phyloP scores from a whole-genome alignment of 75 land plant species.

The Sequoia sempervirens region DNA sequence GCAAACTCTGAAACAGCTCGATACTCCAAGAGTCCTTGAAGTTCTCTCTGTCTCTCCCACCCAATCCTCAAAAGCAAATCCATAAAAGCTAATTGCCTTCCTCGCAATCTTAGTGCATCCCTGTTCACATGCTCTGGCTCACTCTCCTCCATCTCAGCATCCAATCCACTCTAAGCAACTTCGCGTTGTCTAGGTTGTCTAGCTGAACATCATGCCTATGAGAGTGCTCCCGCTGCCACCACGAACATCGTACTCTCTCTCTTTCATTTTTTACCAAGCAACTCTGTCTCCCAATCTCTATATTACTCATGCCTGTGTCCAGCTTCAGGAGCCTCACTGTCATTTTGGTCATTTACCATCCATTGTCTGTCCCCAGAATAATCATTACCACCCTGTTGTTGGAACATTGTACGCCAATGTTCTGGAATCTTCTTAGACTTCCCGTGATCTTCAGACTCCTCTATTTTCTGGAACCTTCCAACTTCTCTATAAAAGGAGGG shows the following conservation, averaged over 20 bases:
- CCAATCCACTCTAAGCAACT: slow-evolving; percentile 21
- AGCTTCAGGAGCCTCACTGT: slow-evolving; percentile 10
- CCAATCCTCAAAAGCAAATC: slow-evolving; percentile 76
- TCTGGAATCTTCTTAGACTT: too few relatives aligned
- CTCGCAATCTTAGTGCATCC: too few relatives aligned
- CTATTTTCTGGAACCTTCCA: too few relatives aligned
- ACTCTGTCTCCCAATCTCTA: slow-evolving; percentile 48
- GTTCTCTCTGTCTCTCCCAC: slow-evolving; percentile 71
- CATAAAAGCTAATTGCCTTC: slow-evolving; percentile 59
- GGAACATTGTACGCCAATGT: too few relatives aligned
- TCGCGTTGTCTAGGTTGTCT: slow-evolving; percentile 22
- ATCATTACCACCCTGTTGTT: too few relatives aligned
- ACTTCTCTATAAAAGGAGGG: too few relatives aligned
- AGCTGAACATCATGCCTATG: slow-evolving; percentile 7
- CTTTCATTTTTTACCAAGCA: slow-evolving; percentile 82
- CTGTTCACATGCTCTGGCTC: slow-evolving; percentile 33
- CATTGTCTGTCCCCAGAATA: too few relatives aligned
- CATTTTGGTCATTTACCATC: slow-evolving; percentile 2
- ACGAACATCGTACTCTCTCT: slow-evolving; percentile 66
- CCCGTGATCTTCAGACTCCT: too few relatives aligned
- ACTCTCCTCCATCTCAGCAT: slow-evolving; percentile 38
- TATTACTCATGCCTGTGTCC: slow-evolving; percentile 43
- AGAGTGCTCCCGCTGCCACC: slow-evolving; percentile 10
- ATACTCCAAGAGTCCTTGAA: slow-evolving; percentile 66
- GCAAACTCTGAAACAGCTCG: slow-evolving; percentile 86